Percentiles rank a stretch among this genome's conserved stretches.
phyloP scores from a whole-genome alignment of 164 flowering plant genomes.

The Stephania cephalantha region DNA sequence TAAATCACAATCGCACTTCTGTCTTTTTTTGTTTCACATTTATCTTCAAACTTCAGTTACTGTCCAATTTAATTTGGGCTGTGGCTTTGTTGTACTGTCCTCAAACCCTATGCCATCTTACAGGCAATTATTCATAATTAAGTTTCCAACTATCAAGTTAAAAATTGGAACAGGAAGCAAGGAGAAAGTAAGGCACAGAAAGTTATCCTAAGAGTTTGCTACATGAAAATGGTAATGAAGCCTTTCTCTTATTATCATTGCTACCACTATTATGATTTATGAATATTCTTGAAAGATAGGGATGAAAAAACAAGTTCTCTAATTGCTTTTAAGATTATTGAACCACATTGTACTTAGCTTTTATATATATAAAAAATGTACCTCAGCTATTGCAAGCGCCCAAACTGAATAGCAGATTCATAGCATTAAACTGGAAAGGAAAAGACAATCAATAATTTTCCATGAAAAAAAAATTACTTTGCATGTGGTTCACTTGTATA shows the following conservation, averaged over 20 bases:
- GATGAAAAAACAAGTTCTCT: neutral
- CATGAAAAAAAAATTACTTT: conserved; percentile 39
- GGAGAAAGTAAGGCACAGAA: neutral
- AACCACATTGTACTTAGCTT: neutral
- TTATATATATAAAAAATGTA: too few species aligned
- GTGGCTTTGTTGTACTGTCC: too few species aligned
- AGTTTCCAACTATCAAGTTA: neutral
- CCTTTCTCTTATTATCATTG: neutral
- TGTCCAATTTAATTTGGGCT: neutral
- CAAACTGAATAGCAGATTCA: neutral
- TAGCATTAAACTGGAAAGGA: neutral
- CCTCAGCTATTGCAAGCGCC: neutral
- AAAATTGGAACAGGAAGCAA: neutral
- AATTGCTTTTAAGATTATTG: neutral
- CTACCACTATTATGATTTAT: neutral
- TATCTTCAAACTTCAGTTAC: neutral
- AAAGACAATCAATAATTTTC: neutral
- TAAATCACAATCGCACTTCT: neutral
- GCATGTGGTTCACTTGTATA: conserved; percentile 99
- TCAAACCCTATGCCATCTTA: neutral
- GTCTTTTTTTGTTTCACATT: neutral
- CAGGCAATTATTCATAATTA: neutral
- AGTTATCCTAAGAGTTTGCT: neutral
- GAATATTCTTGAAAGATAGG: neutral
- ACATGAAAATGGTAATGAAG: neutral